These are phyloP conservation scores for Chernovozyma aurita DNA, from an alignment of 1,139 yeast genomes.

Conservation along the genomic window DNA sequence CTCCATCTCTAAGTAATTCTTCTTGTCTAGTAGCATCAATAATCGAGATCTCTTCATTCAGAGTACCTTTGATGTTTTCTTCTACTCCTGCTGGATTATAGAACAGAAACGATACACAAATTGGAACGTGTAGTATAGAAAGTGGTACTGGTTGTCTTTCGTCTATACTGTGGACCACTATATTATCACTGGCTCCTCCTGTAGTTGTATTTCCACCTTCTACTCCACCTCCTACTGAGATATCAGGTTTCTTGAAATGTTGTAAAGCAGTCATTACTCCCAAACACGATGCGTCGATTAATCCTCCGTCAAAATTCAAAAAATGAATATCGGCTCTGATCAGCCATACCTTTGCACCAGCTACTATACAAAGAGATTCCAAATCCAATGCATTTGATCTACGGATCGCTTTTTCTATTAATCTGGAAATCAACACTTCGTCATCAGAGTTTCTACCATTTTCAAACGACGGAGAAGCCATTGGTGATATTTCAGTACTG, in stretches of 20 bases:
- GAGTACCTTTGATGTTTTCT: slow-evolving; percentile 64
- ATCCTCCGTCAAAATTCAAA: slow-evolving; percentile 85
- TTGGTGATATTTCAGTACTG: slow-evolving; percentile 80
- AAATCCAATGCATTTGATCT: slow-evolving; percentile 87
- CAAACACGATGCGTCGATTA: slow-evolving; percentile 84
- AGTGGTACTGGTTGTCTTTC: slow-evolving; percentile 87
- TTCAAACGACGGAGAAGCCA: slow-evolving; percentile 86
- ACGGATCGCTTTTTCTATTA: slow-evolving; percentile 86
- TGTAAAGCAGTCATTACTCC: slow-evolving; percentile 85
- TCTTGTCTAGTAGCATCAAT: slow-evolving; percentile 79
- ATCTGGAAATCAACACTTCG: slow-evolving; percentile 71
- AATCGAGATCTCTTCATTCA: slow-evolving; percentile 54
- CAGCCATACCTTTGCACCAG: slow-evolving; percentile 90
- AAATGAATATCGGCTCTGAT: slow-evolving; percentile 87
- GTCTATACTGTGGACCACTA: slow-evolving; percentile 63
- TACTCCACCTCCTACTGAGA: slow-evolving; percentile 64
- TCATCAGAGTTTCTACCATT: slow-evolving; percentile 68
- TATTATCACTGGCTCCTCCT: slow-evolving; percentile 23
- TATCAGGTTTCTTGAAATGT: slow-evolving; percentile 82
- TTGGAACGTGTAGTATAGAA: slow-evolving; percentile 82
- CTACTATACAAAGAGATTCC: slow-evolving; percentile 84
- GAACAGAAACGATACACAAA: slow-evolving; percentile 86
- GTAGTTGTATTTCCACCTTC: not conserved
- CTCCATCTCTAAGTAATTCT: slow-evolving; percentile 73
- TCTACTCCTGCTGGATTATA: slow-evolving; percentile 64